Conservation (phyloP, 2,329 filamentous ascomycete genomes). For the Apiospora sp. region DNA sequence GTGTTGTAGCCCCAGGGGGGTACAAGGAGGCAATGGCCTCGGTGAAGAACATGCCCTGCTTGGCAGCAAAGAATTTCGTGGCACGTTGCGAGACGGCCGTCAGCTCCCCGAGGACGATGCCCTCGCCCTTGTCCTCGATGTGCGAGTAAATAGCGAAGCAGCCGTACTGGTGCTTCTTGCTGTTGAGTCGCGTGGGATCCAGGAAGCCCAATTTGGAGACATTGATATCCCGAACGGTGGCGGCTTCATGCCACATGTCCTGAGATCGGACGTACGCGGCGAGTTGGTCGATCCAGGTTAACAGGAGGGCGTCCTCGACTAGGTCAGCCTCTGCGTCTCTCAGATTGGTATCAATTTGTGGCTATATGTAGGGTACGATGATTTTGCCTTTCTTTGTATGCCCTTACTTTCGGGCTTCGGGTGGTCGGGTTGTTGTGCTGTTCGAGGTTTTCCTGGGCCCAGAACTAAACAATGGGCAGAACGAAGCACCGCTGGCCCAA, state of each 20-base stretch:
- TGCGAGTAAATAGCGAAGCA: not conserved
- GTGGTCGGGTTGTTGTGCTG: no score
- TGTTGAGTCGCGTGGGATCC: not conserved
- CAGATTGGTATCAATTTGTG: no score
- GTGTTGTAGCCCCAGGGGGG: no score
- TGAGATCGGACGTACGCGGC: not conserved
- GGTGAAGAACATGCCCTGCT: not conserved
- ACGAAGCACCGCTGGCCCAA: no score
- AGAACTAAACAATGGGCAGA: no score
- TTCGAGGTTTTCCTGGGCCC: no score
- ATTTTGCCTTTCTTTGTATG: no score
- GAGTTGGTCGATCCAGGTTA: not conserved
- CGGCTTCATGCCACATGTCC: not conserved
- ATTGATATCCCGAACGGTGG: not conserved
- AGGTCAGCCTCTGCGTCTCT: not conserved
- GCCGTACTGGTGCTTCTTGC: not conserved
- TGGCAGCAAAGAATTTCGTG: not conserved
- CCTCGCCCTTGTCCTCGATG: not conserved
- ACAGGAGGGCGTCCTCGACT: not conserved
- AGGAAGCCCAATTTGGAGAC: not conserved
- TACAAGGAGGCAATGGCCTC: not conserved
- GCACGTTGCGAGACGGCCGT: not conserved
- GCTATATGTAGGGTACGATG: no score
- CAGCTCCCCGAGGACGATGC: not conserved
- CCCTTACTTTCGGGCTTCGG: no score